Base-by-base conservation (phyloP, 257 asterid genomes). In the Capsicum chinense region DNA sequence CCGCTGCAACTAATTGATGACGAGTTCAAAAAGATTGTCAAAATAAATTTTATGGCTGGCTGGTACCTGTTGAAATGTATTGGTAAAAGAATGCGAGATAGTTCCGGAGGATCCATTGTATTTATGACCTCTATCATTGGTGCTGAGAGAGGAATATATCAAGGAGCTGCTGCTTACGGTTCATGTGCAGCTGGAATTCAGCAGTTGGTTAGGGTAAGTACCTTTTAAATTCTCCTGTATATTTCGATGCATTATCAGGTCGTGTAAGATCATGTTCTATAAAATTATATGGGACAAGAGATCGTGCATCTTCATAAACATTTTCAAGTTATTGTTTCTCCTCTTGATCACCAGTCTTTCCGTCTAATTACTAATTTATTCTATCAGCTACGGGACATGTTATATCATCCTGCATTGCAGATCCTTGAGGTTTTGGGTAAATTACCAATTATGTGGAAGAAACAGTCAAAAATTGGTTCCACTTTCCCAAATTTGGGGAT, bases 101-200 rank as follows among this genome's bases (percentile, higher is more conserved):
- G 91, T 82, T 83, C 93, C 9, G 99, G 99, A 19, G 99, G 98
- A 73, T 96, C 98, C 48, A 90, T 96, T 52, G 92, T 96, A 5
- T 88, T 92, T 87, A 78, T 96, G 91, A 92, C 97, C 56, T 84
- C 99, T 2, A 89, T 93, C 62, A 86, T 91, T 16, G 98, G 99
- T 47, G 93, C 93, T 54, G 99, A 96, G 86, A 92, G 98, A 90
- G 99, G 98, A 63, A 62, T 96, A 66, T 94, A 96, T 89, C 98
- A 85, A 81, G 98, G 99, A 78, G 95, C 99, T 70, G 97, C 99
- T 85, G 98, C 97, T 71, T 96, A 92, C 85, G 99, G 99, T 84
- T 91, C 98, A 3, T 94, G 98, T 91, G 86, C 93, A 84, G 99
- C 97, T 84, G 98, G 97, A 85, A 83, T 94, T 39, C 95, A 96